Evolutionary conservation across 257 asterid species (phyloP), one percentile per base, ranked within the genome.

Genomic region (Jaltomata sinuosa): DNA sequence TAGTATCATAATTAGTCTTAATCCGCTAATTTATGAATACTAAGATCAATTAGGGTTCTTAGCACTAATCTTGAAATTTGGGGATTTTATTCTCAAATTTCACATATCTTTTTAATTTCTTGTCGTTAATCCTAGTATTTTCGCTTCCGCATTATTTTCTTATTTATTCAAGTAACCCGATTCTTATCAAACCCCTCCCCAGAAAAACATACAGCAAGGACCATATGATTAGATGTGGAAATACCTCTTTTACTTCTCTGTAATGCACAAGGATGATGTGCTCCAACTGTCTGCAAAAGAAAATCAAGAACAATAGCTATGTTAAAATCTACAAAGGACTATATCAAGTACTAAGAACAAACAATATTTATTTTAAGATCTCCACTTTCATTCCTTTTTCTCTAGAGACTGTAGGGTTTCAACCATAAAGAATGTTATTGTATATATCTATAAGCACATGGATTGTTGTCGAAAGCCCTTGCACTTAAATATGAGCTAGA

Each of bases 161-260:
- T n/a, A n/a, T n/a, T n/a, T n/a, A n/a, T n/a, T n/a, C n/a, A n/a
- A n/a, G n/a, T n/a, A n/a, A n/a, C n/a, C n/a, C n/a, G n/a, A n/a
- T n/a, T n/a, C n/a, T n/a, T n/a, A n/a, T n/a, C n/a, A n/a, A n/a
- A n/a, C 19, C 6, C 32, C 25, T 25, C 68, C 22, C 68, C 18
- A 61, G 18, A 61, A 25, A 6, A 27, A 61, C 68, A 61, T 61
- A 61, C 36, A 83, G 2, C 12, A 27, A 31, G 38, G 59, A 67
- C 74, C 19, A 61, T 22, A 25, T 25, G 68, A 61, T 61, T 61
- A 61, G 18, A 61, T 9, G 53, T 19, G 38, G n/a, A 72, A 53
- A 15, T 84, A 84, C 86, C 86, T 84, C 86, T 72, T 74, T 84
- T 25, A 74, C 77, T 84, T 84, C 86, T 74, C 86, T 55, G 64